Percentiles rank a stretch among this genome's conserved stretches.
phyloP scores from a whole-genome alignment of 2,329 filamentous ascomycete genomes.

The Diaporthe citrichinensis region DNA sequence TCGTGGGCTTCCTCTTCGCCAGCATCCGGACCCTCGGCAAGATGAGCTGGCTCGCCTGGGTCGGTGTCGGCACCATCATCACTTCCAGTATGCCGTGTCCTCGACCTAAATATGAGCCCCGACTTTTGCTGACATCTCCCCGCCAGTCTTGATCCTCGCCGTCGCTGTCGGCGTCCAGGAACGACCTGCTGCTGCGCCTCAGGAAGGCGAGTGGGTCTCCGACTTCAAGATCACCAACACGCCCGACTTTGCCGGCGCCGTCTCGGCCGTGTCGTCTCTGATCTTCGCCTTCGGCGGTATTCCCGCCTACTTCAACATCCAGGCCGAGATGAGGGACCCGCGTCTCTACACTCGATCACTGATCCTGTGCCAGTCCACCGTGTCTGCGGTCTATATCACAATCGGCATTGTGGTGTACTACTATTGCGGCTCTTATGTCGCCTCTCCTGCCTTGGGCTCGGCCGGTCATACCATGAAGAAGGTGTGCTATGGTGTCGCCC shows the following conservation, averaged over 20 bases:
- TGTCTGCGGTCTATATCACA: constrained; percentile 48
- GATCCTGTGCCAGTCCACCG: constrained; percentile 45
- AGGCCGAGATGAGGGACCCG: constrained; percentile 70
- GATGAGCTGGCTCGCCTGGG: constrained; percentile 54
- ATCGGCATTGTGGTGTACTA: constrained; percentile 51
- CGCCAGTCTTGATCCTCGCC: constrained; percentile 56
- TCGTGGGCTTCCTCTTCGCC: constrained; percentile 46
- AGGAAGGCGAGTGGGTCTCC: constrained; percentile 54
- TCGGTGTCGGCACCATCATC: constrained; percentile 63
- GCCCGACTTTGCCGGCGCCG: constrained; percentile 66
- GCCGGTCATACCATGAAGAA: constrained; percentile 50
- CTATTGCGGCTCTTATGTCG: constrained; percentile 49
- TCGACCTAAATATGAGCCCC: no score
- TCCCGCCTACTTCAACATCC: constrained; percentile 68
- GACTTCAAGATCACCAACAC: constrained; percentile 68
- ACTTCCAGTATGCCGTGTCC: constrained; percentile 43
- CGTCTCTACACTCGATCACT: constrained; percentile 58
- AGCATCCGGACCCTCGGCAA: constrained; percentile 43
- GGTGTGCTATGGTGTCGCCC: constrained; percentile 50
- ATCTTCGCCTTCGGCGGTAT: constrained; percentile 68
- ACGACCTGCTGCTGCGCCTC: constrained; percentile 69
- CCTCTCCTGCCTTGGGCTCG: constrained; percentile 49
- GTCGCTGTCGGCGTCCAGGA: constrained; percentile 57
- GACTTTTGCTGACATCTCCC: not conserved
- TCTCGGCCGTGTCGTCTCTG: constrained; percentile 66